Base-by-base conservation (phyloP, 2,329 filamentous ascomycete genomes). In the Rhexocercosporidium sp. region DNA sequence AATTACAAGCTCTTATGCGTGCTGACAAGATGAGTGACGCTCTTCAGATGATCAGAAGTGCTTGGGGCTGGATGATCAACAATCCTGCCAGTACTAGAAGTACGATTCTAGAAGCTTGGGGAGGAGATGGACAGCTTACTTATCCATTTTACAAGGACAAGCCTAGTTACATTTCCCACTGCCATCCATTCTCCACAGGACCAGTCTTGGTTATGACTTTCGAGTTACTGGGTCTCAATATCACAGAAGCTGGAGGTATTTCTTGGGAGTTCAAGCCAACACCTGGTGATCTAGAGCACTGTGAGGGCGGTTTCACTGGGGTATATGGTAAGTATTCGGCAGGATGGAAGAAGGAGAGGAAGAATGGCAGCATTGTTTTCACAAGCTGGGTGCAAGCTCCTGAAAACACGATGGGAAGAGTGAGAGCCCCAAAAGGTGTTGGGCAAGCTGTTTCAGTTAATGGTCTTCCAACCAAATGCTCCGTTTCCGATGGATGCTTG, bases 61-160 rank as follows among this genome's bases (percentile, higher is more conserved):
- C 79, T 61, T 90, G 87, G 87, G 87, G 87, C 3, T 88, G 86
- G 85, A 88, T 89, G 72, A 77, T 87, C 16, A 80, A 83, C 67
- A 83, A 88, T 63, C 80, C 82, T 0, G 84, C 87, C 70, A 86
- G 86, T 7, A 88, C 86, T 0, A 78, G 84, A 67, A 84, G 82
- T 44, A 89, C 87, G 0, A 82, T 88, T 7, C 81, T 88, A 31
- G 87, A 90, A 74, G 87, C 87, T 0, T 88, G 87, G 69, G 78
- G 86, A 1, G 75, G 75, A 0, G 81, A 89, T 68, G 86, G 85
- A 1, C 83, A 80, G 0, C 90, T 86, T 69, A 84, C 82, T 1
- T 90, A 90, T 72, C 80, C 86, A 1, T 80, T 78, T 37, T 89
- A 89, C 66, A 76, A 76, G 5, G 79, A 84, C 49, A 72, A 73